A percentile compares a stretch with the other conserved stretches of the same genome.
Conservation (phyloP, 2,329 filamentous ascomycete genomes). For the Aspergillus aculeatus region DNA sequence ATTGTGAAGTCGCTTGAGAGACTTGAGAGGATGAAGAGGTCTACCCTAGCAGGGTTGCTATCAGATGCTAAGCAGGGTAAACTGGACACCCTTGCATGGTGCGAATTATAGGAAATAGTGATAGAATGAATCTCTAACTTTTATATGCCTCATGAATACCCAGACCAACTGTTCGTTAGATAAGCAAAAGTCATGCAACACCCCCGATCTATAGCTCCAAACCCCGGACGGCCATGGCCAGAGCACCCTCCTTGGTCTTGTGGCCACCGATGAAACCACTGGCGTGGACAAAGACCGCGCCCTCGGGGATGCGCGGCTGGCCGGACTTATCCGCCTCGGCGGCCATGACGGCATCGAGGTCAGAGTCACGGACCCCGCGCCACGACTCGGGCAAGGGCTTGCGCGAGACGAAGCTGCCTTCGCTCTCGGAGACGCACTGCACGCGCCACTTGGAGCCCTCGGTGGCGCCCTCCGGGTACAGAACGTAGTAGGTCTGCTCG, state of each 20-base stretch:
- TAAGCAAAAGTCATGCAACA: neutral
- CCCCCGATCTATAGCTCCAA: constrained; percentile 26
- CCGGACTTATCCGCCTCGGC: constrained; percentile 39
- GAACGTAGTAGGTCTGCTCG: constrained; percentile 73
- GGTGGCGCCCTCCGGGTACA: constrained; percentile 81
- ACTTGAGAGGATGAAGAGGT: too few relatives aligned
- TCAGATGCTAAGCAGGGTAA: too few relatives aligned
- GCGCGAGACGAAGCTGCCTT: constrained; percentile 85
- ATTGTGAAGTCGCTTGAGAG: too few relatives aligned
- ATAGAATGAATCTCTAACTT: neutral
- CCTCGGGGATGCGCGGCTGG: constrained; percentile 40
- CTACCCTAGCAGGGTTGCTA: too few relatives aligned
- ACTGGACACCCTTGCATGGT: too few relatives aligned
- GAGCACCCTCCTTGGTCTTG: constrained; percentile 82
- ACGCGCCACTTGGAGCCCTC: constrained; percentile 86
- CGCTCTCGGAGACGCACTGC: constrained; percentile 80
- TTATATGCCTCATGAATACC: neutral
- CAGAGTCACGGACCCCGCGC: constrained; percentile 85
- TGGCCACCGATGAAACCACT: constrained; percentile 96
- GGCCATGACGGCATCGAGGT: constrained; percentile 64
- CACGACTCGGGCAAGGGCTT: constrained; percentile 88
- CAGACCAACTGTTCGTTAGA: neutral
- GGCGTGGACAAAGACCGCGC: constrained; percentile 90
- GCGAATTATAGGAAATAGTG: too few relatives aligned
- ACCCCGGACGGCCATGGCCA: constrained; percentile 68